Evolutionary conservation across 169 alveolate species (phyloP).

Genomic region (Gregarina niphandrodes): DNA sequence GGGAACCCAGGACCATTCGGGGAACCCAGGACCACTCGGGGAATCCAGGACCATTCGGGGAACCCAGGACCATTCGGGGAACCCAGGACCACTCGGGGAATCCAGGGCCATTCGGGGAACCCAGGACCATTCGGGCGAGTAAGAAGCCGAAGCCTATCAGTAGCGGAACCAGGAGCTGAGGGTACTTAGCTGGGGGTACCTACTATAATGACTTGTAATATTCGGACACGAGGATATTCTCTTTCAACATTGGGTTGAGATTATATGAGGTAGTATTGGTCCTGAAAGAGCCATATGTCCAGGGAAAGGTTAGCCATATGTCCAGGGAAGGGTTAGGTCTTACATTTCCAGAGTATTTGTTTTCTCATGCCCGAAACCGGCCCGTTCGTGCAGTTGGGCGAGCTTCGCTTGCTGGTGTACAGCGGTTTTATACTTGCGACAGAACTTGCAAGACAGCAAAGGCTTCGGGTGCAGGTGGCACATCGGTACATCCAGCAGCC

Average conservation of each 20-base stretch:
- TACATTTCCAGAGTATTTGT: too few species aligned
- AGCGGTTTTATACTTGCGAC: slow-evolving; percentile 13
- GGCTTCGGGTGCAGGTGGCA: slow-evolving; percentile 25
- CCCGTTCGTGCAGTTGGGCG: neutral
- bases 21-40: neutral
- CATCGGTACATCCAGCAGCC: slow-evolving; percentile 5
- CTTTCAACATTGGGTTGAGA: neutral
- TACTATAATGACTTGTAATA: slow-evolving; percentile 14
- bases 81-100: neutral
- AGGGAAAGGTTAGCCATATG: too few species aligned
- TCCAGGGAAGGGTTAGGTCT: too few species aligned
- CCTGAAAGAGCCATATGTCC: neutral
- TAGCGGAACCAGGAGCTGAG: neutral
- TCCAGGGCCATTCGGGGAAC: neutral
- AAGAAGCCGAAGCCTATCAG: neutral
- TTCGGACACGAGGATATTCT: slow-evolving; percentile 12
- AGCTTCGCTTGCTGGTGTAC: neutral
- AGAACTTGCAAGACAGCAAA: slow-evolving; percentile 12
- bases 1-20: neutral
- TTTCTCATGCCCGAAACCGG: too few species aligned
- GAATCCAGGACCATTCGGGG: neutral
- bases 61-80: neutral
- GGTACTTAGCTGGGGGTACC: neutral
- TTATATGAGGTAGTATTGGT: slow-evolving; percentile 1
- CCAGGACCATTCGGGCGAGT: too few species aligned